Percentiles rank a stretch among this genome's conserved stretches.
Evolutionary conservation across 805 yeast genomes (phyloP).

Genomic region (Phaffomyces opuntiae): DNA sequence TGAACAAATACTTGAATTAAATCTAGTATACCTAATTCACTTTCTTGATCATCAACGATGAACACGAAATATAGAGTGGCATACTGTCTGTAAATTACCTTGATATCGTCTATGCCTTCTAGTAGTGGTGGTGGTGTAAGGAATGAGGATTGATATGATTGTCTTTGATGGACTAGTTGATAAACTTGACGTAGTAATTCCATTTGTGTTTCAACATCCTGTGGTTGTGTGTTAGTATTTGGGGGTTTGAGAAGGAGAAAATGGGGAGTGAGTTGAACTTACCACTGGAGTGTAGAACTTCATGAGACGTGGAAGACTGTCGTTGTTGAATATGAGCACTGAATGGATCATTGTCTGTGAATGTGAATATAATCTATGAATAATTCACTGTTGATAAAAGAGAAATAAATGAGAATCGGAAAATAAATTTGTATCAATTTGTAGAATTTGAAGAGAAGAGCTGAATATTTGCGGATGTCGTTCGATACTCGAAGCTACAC

Average conservation of each 20-base stretch:
- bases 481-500: conserved; percentile 1
- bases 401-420: no score
- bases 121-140: conserved; percentile 79
- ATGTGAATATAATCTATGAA: not conserved
- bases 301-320: conserved; percentile 81
- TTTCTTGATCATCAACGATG: conserved; percentile 92
- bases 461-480: not conserved
- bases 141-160: conserved; percentile 77
- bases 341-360: conserved; percentile 60
- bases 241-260: not conserved
- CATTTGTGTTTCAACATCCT: conserved; percentile 75
- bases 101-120: conserved; percentile 61
- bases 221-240: not conserved
- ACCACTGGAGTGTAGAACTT: conserved; percentile 86
- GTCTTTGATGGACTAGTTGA: conserved; percentile 64
- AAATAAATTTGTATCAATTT: no score
- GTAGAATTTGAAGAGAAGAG: no score
- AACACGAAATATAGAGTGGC: conserved; percentile 96
- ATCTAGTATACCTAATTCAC: conserved; percentile 89
- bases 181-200: conserved; percentile 75
- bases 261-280: conserved; percentile 5
- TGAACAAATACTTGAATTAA: conserved; percentile 96
- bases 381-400: not conserved
- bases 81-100: conserved; percentile 88
- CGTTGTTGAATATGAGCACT: conserved; percentile 79